Conservation (phyloP, 257 asterid species). For the Perilla frutescens region DNA sequence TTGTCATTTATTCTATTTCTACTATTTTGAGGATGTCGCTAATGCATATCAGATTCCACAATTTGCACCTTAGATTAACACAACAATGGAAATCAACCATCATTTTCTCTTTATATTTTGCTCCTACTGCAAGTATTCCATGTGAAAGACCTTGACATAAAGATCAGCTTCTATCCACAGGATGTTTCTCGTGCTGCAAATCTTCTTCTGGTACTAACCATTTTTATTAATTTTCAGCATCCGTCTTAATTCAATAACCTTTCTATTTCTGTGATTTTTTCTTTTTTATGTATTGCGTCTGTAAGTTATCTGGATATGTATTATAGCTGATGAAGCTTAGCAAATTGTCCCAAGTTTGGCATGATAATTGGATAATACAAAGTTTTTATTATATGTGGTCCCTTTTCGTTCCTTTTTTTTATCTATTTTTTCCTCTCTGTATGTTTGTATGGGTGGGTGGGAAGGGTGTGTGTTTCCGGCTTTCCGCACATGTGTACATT, state of each 20-base stretch:
- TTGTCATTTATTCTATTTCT: not conserved
- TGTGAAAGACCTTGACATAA: slow-evolving; percentile 64
- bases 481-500: not conserved
- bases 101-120: slow-evolving; percentile 4
- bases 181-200: slow-evolving; percentile 87
- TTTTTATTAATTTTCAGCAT: slow-evolving; percentile 20
- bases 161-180: slow-evolving; percentile 82
- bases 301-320: slow-evolving; percentile 16
- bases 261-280: slow-evolving; percentile 2
- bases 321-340: slow-evolving; percentile 12
- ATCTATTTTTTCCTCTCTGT: not conserved
- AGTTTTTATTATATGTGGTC: slow-evolving; percentile 17
- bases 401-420: slow-evolving; percentile 8
- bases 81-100: slow-evolving; percentile 1
- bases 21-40: not conserved
- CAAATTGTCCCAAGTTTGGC: slow-evolving; percentile 14
- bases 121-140: slow-evolving; percentile 29
- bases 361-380: slow-evolving; percentile 4
- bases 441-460: not conserved
- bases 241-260: slow-evolving; percentile 27
- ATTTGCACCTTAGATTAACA: not conserved
- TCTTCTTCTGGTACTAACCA: slow-evolving; percentile 80
- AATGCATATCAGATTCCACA: slow-evolving; percentile 6
- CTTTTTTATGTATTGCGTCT: slow-evolving; percentile 10
- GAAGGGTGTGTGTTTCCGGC: slow-evolving; percentile 7